phyloP scores from a whole-genome alignment of 495 filamentous ascomycete species.

The Amniculicola lignicola region DNA sequence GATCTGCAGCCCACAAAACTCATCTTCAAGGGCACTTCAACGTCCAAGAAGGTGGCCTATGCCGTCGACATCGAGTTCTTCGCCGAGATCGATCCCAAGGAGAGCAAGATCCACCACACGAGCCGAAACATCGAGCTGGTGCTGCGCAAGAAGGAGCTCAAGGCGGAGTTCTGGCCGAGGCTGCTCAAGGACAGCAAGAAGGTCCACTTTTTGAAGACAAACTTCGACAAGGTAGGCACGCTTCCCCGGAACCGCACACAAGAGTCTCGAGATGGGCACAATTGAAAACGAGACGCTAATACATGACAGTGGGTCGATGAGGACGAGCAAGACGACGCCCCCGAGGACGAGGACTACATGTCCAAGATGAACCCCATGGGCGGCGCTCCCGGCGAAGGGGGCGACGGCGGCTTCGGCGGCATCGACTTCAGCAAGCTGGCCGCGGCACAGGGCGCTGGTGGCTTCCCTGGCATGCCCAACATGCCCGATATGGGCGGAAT shows the following conservation, averaged over 20 bases:
- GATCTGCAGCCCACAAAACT: slow-evolving; percentile 75
- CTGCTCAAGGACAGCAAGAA: slow-evolving; percentile 86
- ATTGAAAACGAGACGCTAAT: slow-evolving; percentile 9
- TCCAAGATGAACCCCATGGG: slow-evolving; percentile 68
- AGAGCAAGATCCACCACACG: slow-evolving; percentile 79
- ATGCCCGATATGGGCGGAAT: slow-evolving; percentile 35
- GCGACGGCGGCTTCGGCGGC: slow-evolving; percentile 61
- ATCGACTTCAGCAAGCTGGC: slow-evolving; percentile 90
- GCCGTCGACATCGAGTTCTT: slow-evolving; percentile 84
- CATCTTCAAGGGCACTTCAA: slow-evolving; percentile 75
- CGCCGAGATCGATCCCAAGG: slow-evolving; percentile 80
- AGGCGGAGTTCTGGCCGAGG: slow-evolving; percentile 89
- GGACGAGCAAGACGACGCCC: slow-evolving; percentile 90
- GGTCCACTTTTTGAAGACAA: slow-evolving; percentile 95
- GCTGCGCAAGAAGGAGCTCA: slow-evolving; percentile 92
- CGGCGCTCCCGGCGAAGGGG: slow-evolving; percentile 47
- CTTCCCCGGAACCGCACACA: no score
- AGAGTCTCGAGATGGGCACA: background rate
- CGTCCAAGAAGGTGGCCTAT: slow-evolving; percentile 78
- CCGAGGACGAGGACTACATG: slow-evolving; percentile 72
- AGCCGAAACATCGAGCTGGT: slow-evolving; percentile 82
- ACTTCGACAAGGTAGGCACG: slow-evolving; percentile 84
- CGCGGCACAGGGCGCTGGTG: slow-evolving; percentile 51
- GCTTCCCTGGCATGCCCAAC: slow-evolving; percentile 39
- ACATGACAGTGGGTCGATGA: slow-evolving; percentile 86